A percentile compares a stretch with the other conserved stretches of the same genome.
These are phyloP conservation scores for Secale cereale DNA, from an alignment of 176 grass and related monocot genomes.

Conservation along the genomic window DNA sequence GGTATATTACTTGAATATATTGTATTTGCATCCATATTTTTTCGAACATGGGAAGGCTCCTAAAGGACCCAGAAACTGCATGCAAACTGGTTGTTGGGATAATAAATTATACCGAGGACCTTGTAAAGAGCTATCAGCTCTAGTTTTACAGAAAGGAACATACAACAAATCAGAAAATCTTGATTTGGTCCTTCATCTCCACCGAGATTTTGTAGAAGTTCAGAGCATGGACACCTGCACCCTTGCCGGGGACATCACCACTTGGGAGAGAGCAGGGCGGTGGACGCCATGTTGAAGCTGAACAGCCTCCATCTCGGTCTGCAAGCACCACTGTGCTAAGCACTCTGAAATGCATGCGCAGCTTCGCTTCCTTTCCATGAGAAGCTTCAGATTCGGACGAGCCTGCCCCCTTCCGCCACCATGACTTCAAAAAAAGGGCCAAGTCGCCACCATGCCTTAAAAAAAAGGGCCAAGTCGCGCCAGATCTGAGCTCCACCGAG, in stretches of 20 bases:
- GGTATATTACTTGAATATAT: conserved; percentile 42
- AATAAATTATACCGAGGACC: background rate
- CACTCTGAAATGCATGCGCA: background rate
- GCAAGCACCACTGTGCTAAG: background rate
- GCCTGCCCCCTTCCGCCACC: background rate
- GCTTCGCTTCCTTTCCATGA: background rate
- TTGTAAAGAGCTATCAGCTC: background rate
- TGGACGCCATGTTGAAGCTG: background rate
- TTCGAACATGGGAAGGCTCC: background rate
- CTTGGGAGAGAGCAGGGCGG: background rate
- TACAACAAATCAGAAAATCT: background rate
- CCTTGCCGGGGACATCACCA: background rate
- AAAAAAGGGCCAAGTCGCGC: background rate
- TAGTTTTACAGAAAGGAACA: background rate
- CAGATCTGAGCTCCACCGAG: background rate
- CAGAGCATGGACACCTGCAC: background rate
- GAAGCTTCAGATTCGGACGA: background rate
- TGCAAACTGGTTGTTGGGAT: background rate
- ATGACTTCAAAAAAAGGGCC: background rate
- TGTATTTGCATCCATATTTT: background rate
- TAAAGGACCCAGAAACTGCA: background rate
- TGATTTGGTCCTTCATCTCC: background rate
- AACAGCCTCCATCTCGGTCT: background rate
- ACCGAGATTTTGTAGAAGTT: background rate
- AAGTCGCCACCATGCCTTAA: background rate